Percentiles rank a stretch among this genome's conserved stretches.
Evolutionary conservation across 345 rosid species (phyloP).

Genomic region (Fremontodendron californicum): DNA sequence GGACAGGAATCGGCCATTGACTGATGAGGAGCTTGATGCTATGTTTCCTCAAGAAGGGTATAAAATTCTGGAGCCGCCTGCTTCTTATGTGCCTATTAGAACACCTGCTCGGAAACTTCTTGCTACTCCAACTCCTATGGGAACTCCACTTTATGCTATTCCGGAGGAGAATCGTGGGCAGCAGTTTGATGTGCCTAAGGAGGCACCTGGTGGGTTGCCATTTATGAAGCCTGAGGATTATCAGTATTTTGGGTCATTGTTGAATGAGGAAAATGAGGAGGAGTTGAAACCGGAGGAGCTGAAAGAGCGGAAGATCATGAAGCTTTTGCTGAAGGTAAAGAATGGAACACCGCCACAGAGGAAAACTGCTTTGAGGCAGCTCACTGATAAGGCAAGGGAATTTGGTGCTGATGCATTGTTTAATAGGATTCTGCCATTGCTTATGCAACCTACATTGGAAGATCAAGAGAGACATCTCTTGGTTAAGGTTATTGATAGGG

Average conservation of each 20-base stretch:
- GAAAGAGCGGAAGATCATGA: conserved; percentile 97
- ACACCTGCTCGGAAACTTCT: conserved; percentile 85
- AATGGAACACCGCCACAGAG: conserved; percentile 98
- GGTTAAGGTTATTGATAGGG: conserved; percentile 95
- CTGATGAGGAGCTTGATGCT: conserved; percentile 96
- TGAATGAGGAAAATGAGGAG: conserved; percentile 93
- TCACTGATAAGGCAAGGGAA: conserved; percentile 95
- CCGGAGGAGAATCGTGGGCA: conserved; percentile 96
- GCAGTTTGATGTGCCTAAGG: conserved; percentile 94
- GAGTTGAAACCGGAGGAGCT: conserved; percentile 89
- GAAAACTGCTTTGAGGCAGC: conserved; percentile 94
- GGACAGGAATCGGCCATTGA: conserved; percentile 92
- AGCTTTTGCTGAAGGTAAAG: conserved; percentile 91
- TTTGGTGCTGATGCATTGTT: conserved; percentile 97
- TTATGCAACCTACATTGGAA: conserved; percentile 97
- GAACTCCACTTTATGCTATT: conserved; percentile 78
- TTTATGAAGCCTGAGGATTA: conserved; percentile 98
- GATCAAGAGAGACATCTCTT: conserved; percentile 99
- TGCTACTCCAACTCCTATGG: conserved; percentile 90
- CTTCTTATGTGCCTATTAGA: conserved; percentile 89
- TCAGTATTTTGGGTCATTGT: conserved; percentile 80
- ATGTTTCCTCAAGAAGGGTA: conserved; percentile 94
- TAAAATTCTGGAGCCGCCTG: conserved; percentile 89
- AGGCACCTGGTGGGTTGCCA: conserved; percentile 85
- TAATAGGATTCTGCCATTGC: conserved; percentile 79